Evolutionary conservation across 1,139 yeast genomes (phyloP), one percentile per base, ranked within the genome.

Genomic region (Suhomyces terraborum): DNA sequence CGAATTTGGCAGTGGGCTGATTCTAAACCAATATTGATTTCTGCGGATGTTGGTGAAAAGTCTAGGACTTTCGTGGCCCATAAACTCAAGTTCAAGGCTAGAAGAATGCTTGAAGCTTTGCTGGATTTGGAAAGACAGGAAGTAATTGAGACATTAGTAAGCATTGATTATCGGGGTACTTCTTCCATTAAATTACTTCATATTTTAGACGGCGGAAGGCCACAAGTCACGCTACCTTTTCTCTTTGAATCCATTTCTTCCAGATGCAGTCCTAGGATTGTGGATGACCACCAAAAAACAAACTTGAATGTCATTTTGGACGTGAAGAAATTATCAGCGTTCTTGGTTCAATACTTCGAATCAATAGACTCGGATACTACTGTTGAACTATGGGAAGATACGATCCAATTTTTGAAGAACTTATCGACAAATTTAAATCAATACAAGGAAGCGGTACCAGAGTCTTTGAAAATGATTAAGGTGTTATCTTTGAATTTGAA

Each of bases 161-260:
- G 65, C 20, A 59, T 67, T 34, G 68, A 63, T 26, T 34, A 17
- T 8, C 13, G 41, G 5, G 55, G 51, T 10, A 56, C 42, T 10
- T 38, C 53, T 44, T 58, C 52, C 41, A 61, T 54, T 49, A 84
- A 84, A 50, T 55, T 88, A 4, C 63, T 86, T 20, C 89, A 86
- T 59, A 82, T 87, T 8, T 67, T 93, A 36, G 97, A 91, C 62
- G 94, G 95, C 0, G 86, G 96, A 3, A 78, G 88, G 48, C 85
- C 95, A 0, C 88, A 83, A 45, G 55, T 80, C 4, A 86, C 95
- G 0, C 67, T 89, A 16, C 94, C 95, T 0, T 74, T 77, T 49
- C 62, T 88, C 7, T 65, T 87, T 47, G 72, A 77, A 45, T 73
- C 88, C 0, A 67, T 87, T 18, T 62, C 69, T 12, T 52, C 66